phyloP scores from a whole-genome alignment of 1,284 basidiomycete genomes.

The Pascua guehoae region DNA sequence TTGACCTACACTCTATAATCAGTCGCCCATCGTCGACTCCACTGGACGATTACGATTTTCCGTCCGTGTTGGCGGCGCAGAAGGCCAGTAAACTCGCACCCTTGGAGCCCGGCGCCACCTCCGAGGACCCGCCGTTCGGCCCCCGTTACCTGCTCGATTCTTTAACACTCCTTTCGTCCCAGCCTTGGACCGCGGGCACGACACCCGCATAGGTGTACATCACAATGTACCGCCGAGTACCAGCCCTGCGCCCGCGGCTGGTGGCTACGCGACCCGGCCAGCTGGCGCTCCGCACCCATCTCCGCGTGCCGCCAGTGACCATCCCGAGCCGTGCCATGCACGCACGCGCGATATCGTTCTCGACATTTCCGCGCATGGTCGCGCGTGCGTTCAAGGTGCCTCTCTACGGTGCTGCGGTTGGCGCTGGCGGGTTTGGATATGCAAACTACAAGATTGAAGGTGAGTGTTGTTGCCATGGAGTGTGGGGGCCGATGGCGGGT shows the following conservation, averaged over 20 bases:
- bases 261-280: not conserved
- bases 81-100: too few species aligned
- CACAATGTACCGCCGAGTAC: slow-evolving; percentile 15
- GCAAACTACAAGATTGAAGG: slow-evolving; percentile 93
- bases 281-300: not conserved
- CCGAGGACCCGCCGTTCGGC: too few species aligned
- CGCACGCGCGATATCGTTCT: slow-evolving; percentile 72
- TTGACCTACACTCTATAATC: too few species aligned
- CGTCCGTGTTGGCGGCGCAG: too few species aligned
- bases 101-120: too few species aligned
- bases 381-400: slow-evolving; percentile 79
- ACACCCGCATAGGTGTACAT: not conserved
- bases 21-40: too few species aligned
- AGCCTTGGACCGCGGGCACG: too few species aligned
- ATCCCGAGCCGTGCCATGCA: slow-evolving; percentile 48
- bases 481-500: not conserved
- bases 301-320: slow-evolving; percentile 7
- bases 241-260: slow-evolving; percentile 14
- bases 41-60: too few species aligned
- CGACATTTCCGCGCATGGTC: slow-evolving; percentile 75
- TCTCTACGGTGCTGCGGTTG: slow-evolving; percentile 75
- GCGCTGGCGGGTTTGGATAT: slow-evolving; percentile 84
- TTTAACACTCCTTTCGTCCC: not conserved
- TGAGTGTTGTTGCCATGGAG: slow-evolving; percentile 45
- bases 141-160: not conserved